These are phyloP conservation scores for Gossypium herbaceum DNA, from an alignment of 345 rosid species.

Conservation along the genomic window DNA sequence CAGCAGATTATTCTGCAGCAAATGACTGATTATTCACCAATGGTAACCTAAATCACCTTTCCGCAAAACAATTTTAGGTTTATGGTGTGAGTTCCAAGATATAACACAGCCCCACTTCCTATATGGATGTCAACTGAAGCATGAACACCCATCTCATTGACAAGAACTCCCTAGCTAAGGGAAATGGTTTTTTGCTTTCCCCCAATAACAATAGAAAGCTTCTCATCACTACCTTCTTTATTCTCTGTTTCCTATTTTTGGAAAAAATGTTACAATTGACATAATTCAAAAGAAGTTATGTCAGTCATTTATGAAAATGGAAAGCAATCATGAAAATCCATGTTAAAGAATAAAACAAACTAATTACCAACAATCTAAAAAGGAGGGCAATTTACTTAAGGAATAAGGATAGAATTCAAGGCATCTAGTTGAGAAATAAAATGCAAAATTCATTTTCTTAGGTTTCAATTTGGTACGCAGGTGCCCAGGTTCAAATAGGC, in stretches of 20 bases:
- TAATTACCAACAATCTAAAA: neutral
- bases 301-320: neutral
- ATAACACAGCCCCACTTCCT: neutral
- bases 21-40: neutral
- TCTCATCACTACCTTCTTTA: neutral
- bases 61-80: neutral
- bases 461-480: neutral
- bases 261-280: neutral
- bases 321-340: neutral
- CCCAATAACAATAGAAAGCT: neutral
- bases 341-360: neutral
- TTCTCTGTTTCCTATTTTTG: neutral
- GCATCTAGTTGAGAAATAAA: conserved; percentile 1
- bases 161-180: neutral
- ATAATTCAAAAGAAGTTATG: neutral
- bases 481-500: neutral
- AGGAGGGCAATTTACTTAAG: neutral
- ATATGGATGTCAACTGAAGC: conserved; percentile 4
- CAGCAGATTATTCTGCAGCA: neutral
- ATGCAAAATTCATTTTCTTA: neutral
- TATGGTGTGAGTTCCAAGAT: neutral
- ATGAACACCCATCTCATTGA: conserved; percentile 3
- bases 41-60: neutral
- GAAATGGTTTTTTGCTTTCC: too few species aligned
- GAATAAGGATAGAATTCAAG: neutral